Base-by-base conservation (phyloP, 2,329 filamentous ascomycete species). In the Knufia petricola region DNA sequence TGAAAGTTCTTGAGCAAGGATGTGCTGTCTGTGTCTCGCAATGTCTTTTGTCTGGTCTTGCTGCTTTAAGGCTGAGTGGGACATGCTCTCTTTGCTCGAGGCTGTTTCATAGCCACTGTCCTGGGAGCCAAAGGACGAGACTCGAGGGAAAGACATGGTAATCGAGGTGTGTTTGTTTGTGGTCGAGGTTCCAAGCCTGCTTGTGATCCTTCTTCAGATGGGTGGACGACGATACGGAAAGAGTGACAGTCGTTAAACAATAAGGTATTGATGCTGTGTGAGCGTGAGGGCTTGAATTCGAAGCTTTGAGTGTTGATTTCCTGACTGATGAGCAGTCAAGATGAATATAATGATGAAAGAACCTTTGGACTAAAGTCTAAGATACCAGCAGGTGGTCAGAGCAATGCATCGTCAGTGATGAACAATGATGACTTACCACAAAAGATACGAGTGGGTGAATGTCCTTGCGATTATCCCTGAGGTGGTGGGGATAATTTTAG, bases 1-100 rank as follows among this genome's bases (percentile, higher is more conserved):
- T 39, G 89, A 95, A 57, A 96, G 78, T 65, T 96, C 87, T 63
- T 88, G 85, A 52, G 84, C 88, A 59, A 96, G 84, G 57, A 84
- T 83, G 63, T 90, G 86, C 68, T 95, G 90, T 61, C 82, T 81
- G 69, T 90, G 81, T 63, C 85, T 81, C 52, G 85, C 84, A 59
- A 92, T 72, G 62, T 87, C 78, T 67, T 84, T 87, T 58, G 83
- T 79, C 53, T 86, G 82, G 60, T 92, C 85, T 62, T 84, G 81
- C 52, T 82, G 74, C 55, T 81, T 82, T 58, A 80, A 79, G 28
- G 59, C 57, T 9, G 60, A 59, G 21, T 50, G 49, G 48, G 60
- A 57, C 53, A 65, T 73, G 51, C 79, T 74, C 53, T 76, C 69
- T 48, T 75, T 71, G 54, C 75, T 71, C 53, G 72, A 73, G 59